phyloP scores from a whole-genome alignment of 345 rosid genomes.

The Lumnitzera littorea region DNA sequence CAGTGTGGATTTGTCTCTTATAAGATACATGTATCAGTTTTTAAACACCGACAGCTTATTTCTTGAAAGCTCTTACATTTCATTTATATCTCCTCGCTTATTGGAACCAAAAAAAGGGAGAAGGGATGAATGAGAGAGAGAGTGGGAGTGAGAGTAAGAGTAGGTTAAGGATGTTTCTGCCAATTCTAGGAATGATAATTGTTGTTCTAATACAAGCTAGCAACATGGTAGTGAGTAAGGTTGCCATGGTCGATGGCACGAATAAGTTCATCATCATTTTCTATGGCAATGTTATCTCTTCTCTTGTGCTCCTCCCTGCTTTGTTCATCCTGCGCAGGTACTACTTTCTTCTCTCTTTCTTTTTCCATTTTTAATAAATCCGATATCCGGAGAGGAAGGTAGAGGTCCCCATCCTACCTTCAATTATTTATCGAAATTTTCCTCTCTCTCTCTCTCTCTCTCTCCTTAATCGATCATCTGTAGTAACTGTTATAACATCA shows the following conservation, averaged over 20 bases:
- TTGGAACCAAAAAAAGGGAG: neutral
- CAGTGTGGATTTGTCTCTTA: no score
- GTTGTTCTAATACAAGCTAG: conserved; percentile 26
- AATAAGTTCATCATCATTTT: conserved; percentile 37
- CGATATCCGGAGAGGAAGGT: no score
- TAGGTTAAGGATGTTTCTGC: neutral
- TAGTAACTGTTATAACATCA: no score
- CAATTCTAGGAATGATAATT: conserved; percentile 37
- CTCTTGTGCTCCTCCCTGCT: conserved; percentile 35
- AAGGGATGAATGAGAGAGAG: neutral
- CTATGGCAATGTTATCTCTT: conserved; percentile 31
- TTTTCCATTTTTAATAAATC: neutral
- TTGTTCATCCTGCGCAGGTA: conserved; percentile 40
- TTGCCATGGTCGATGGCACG: conserved; percentile 37
- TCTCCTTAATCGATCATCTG: no score
- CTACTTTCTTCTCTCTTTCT: neutral
- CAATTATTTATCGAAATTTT: no score
- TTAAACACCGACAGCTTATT: no score
- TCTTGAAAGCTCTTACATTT: no score
- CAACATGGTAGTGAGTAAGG: conserved; percentile 24
- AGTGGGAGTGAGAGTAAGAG: neutral
- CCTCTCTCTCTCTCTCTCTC: no score
- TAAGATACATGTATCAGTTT: no score
- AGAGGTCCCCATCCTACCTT: no score
- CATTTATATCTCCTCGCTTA: no score